Conservation (phyloP, 495 filamentous ascomycete genomes). For the Aspergillus ostianus region DNA sequence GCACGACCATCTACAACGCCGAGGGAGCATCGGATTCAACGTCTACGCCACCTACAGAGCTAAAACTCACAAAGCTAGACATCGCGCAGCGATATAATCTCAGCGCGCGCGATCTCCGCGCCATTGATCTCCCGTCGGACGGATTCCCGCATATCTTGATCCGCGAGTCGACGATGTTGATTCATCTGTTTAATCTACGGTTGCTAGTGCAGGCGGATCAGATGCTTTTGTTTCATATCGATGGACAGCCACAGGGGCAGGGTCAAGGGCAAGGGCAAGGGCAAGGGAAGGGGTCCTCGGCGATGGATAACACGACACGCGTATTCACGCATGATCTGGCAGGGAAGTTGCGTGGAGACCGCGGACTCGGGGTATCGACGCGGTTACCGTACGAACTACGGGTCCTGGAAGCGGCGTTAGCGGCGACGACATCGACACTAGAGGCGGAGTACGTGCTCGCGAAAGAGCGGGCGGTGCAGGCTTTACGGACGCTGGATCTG, state of each 20-base stretch:
- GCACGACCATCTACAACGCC: constrained; percentile 5
- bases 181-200: constrained; percentile 31
- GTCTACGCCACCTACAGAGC: neutral
- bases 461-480: constrained; percentile 16
- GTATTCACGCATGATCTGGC: constrained; percentile 43
- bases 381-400: constrained; percentile 66
- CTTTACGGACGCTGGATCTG: constrained; percentile 9
- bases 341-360: constrained; percentile 58
- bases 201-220: constrained; percentile 29
- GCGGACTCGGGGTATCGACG: constrained; percentile 39
- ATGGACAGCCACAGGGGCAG: constrained; percentile 6
- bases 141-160: constrained; percentile 34
- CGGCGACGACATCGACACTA: constrained; percentile 50
- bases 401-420: constrained; percentile 77
- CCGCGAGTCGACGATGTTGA: constrained; percentile 27
- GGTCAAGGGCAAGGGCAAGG: constrained; percentile 4
- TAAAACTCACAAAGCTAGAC: constrained; percentile 22
- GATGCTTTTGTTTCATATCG: constrained; percentile 24
- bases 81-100: constrained; percentile 23
- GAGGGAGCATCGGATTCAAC: constrained; percentile 4
- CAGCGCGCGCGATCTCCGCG: constrained; percentile 28
- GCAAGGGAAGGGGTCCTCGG: constrained; percentile 5
- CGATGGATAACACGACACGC: constrained; percentile 16
- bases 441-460: constrained; percentile 30
- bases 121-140: constrained; percentile 27